Evolutionary conservation across 78 protist species (phyloP).

Genomic region (Dictyostelium purpureum): DNA sequence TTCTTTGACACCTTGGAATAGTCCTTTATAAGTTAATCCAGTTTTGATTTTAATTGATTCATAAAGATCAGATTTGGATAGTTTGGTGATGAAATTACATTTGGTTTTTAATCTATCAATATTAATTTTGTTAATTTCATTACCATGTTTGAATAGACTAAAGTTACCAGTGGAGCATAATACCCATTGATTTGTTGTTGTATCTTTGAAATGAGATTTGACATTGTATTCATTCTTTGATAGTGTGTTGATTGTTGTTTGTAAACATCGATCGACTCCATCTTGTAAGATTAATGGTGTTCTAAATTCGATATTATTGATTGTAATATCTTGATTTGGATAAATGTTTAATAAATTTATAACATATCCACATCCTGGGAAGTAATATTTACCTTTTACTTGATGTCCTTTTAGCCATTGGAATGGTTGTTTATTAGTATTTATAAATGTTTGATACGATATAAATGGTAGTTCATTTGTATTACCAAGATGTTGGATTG

Average conservation of each 20-base stretch:
- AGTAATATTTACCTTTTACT: conserved; percentile 1
- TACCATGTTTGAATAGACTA: background rate
- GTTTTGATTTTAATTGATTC: background rate
- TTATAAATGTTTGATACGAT: background rate
- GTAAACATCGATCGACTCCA: background rate
- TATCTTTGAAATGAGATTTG: background rate
- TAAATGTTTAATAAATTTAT: background rate
- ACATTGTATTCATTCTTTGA: background rate
- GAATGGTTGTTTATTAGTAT: background rate
- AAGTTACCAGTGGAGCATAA: background rate
- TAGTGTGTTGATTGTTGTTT: background rate
- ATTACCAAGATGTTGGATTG: background rate
- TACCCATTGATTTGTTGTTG: background rate
- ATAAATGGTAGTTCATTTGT: background rate
- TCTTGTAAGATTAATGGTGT: conserved; percentile 23
- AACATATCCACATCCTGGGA: conserved; percentile 33
- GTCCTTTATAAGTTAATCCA: background rate
- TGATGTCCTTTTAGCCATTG: conserved; percentile 26
- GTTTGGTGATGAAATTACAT: conserved; percentile 17
- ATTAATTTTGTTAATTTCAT: background rate
- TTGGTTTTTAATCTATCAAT: background rate
- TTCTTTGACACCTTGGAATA: background rate
- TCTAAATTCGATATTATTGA: conserved; percentile 18
- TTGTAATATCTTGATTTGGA: background rate
- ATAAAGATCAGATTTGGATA: conserved; percentile 6